Evolutionary conservation across 2,329 filamentous ascomycete genomes (phyloP).

Genomic region (Dendryphion nanum): DNA sequence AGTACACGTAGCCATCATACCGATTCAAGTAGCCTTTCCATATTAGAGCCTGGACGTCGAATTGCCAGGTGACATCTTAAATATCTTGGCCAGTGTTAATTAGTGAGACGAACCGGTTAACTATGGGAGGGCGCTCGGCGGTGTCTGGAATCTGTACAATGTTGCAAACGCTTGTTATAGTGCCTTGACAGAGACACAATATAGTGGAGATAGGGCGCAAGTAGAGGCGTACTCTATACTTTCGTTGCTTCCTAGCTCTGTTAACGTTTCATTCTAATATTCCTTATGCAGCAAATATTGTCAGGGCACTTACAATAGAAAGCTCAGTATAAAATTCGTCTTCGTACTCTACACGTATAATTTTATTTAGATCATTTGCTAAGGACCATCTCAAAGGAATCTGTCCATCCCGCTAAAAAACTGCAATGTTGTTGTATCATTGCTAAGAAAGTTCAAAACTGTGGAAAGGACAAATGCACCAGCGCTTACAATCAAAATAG

Average conservation of each 20-base stretch:
- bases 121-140: neutral
- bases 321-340: conserved; percentile 57
- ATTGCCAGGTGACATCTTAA: neutral
- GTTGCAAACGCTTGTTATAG: neutral
- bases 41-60: conserved; percentile 18
- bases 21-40: conserved; percentile 62
- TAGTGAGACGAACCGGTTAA: conserved; percentile 10
- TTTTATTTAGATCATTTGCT: conserved; percentile 47
- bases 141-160: neutral
- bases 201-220: neutral
- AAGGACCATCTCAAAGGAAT: conserved; percentile 55
- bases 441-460: conserved; percentile 1
- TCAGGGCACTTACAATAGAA: conserved; percentile 46
- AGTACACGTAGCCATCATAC: conserved; percentile 58
- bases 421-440: conserved; percentile 4
- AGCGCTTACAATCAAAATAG: conserved; percentile 4
- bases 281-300: no score
- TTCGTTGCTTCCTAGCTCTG: neutral
- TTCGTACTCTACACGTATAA: conserved; percentile 52
- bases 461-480: conserved; percentile 6
- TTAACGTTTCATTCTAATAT: no score
- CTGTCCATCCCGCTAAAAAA: conserved; percentile 21
- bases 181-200: neutral
- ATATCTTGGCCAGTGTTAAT: neutral
- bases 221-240: neutral